Percentiles rank a stretch among this genome's conserved stretches.
These are phyloP conservation scores for Mucor velutinosus DNA, from an alignment of 371 early-diverging fungal species.

Conservation along the genomic window DNA sequence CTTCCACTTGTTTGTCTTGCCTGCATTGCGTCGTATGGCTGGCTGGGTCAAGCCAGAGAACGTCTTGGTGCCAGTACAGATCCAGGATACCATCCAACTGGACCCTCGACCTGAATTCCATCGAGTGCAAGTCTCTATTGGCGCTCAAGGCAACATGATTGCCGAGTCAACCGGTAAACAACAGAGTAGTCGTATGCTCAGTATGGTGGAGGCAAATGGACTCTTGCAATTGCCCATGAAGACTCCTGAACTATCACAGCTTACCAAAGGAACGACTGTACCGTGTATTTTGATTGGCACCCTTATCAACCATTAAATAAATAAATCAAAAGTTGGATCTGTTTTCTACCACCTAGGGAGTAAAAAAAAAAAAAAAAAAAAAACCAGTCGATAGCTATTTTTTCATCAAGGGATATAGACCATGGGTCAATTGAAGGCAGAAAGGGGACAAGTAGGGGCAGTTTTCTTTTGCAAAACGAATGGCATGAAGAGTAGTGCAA, in stretches of 20 bases:
- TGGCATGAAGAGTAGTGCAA: no score
- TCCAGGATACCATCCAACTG: conserved; percentile 60
- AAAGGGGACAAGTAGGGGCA: no score
- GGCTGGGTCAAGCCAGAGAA: conserved; percentile 54
- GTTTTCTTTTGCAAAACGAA: no score
- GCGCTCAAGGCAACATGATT: conserved; percentile 28
- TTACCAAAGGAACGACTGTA: conserved; percentile 28
- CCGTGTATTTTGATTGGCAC: conserved; percentile 40
- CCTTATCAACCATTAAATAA: conserved; percentile 12
- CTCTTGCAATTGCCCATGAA: conserved; percentile 66
- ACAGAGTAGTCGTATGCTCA: conserved; percentile 80
- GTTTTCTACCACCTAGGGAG: not conserved
- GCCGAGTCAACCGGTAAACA: conserved; percentile 77
- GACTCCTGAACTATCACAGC: conserved; percentile 24
- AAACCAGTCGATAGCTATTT: not conserved
- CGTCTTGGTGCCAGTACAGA: conserved; percentile 63
- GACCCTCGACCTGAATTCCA: conserved; percentile 90
- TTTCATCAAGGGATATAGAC: not conserved
- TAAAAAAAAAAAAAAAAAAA: no score
- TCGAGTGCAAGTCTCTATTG: conserved; percentile 58
- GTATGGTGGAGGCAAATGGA: conserved; percentile 81
- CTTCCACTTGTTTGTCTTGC: conserved; percentile 87
- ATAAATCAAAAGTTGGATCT: not conserved
- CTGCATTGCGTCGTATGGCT: conserved; percentile 77
- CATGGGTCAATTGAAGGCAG: no score